Evolutionary conservation across 2,329 filamentous ascomycete species (phyloP), one percentile per base, ranked within the genome.

Genomic region (Arachnomyces sp.): DNA sequence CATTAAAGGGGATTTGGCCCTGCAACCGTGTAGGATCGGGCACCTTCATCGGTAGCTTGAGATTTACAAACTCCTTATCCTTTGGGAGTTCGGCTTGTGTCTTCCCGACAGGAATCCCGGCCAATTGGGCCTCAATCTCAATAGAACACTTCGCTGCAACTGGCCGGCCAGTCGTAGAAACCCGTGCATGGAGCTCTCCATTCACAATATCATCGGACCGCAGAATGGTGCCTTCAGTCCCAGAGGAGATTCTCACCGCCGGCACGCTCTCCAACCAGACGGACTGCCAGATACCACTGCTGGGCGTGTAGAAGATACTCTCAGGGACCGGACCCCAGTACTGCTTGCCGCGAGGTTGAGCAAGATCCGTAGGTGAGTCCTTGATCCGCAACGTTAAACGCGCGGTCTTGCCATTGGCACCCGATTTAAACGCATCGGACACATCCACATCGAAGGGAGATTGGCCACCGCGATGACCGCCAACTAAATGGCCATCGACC

Each of bases 211-310:
- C 73, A 48, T 71, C 71, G 0, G 78, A 78, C 12, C 69, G 56
- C 12, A 85, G 52, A 6, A 82, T 65, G 0, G 78, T 83, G 1
- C 80, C 79, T 2, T 67, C 59, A 48, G 82, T 76, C 1, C 83
- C 60, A 39, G 74, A 67, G 0, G 69, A 70, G 35, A 85, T 69
- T 45, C 79, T 65, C 42, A 73, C 67, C 0, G 59, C 44, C 0
- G 79, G 74, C 0, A 72, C 70, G 13, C 73, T 72, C 53, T 83
- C 77, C 5, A 86, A 54, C 82, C 82, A 86, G 0, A 86, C 81
- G n/a, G 72, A 72, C 52, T 82, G 79, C 82, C 82, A 86, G 44
- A 86, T 85, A 1, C 82, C 82, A 13, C 78, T 80, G 47, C 79
- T 84, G 0, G 82, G 77, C 0, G 78, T 78, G 53, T 86, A 86